phyloP scores from a whole-genome alignment of 2,329 filamentous ascomycete genomes.

The Fusarium sp. region DNA sequence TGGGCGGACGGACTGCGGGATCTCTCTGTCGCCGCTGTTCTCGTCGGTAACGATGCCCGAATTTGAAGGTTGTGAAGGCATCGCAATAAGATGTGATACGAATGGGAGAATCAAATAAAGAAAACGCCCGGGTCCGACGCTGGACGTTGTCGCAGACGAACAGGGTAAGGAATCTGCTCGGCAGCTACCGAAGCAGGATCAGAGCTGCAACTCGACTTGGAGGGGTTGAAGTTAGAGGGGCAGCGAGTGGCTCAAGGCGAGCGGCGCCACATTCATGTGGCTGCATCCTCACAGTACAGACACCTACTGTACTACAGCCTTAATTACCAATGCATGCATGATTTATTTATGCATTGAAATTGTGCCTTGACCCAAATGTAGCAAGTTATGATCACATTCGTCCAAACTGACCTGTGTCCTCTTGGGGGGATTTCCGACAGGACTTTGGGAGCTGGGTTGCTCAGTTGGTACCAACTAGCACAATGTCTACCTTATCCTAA shows the following conservation, averaged over 20 bases:
- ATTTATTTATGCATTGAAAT: background rate
- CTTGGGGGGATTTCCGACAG: background rate
- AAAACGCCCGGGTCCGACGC: background rate
- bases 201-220: slow-evolving; percentile 21
- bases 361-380: background rate
- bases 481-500: background rate
- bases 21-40: slow-evolving; percentile 83
- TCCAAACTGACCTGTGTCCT: background rate
- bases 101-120: background rate
- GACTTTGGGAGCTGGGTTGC: background rate
- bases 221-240: slow-evolving; percentile 31
- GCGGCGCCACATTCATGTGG: slow-evolving; percentile 27
- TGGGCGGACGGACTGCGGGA: slow-evolving; percentile 85
- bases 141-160: slow-evolving; percentile 11
- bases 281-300: background rate
- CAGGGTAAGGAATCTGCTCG: slow-evolving; percentile 28
- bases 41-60: slow-evolving; percentile 84
- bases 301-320: background rate
- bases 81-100: slow-evolving; percentile 37
- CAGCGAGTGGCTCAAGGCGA: slow-evolving; percentile 4
- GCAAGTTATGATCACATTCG: background rate
- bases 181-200: slow-evolving; percentile 33
- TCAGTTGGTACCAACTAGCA: background rate
- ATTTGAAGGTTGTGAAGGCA: slow-evolving; percentile 66
- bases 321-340: background rate